Conservation (phyloP, 345 rosid species). For the sweet orange (Citrus sinensis) region DVS_A1.0 CM039163.1:5585501-5586000, state of each 20-base stretch:
- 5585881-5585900: background rate
- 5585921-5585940: background rate
- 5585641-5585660: too few relatives aligned
- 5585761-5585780: background rate
- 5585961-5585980: background rate
- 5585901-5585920: too few relatives aligned
- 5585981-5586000: background rate
- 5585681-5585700: background rate
- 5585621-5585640: too few relatives aligned
- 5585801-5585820: background rate
- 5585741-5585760: background rate
- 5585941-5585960: background rate
- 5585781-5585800: background rate
- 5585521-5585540: too few relatives aligned
- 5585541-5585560: too few relatives aligned
- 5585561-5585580: too few relatives aligned
- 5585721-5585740: background rate
- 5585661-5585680: background rate
- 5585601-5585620: too few relatives aligned
- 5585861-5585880: conserved; percentile 15
- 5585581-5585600: too few relatives aligned
- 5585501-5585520: too few relatives aligned
- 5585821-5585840: background rate
- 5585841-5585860: background rate
- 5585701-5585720: background rate